Evolutionary conservation across 306 rosid genomes (phyloP), one percentile per base, ranked within the genome.

Genomic region (Quercus gilva): DNA sequence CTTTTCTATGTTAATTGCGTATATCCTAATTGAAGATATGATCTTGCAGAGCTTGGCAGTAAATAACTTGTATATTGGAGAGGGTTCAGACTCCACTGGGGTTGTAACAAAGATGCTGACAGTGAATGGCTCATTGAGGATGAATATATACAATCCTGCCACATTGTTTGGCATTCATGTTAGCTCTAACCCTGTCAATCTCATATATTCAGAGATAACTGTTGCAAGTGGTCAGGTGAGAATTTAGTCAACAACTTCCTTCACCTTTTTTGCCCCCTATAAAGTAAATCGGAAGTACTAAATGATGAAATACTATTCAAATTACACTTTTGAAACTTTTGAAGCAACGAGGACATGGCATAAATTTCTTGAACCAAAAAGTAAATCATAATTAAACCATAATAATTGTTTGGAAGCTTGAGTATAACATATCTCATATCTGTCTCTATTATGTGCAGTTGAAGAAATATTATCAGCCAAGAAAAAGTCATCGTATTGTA

Each of bases 111-210:
- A 86, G 89, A 68, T 95, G 90, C 67, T 90, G 80, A 93, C 99
- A 56, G 80, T 95, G 65, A 95, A 95, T 79, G 91, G 92, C 18
- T 79, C 99, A 23, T 28, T 93, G 55, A 86, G 75, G 79, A 84
- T 95, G 79, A 90, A 58, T 69, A 88, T 95, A 5, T 92, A 88
- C 82, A 95, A 95, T 77, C 95, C 99, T 67, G 96, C 99, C 65
- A 86, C 98, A 7, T 83, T 91, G 68, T 95, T 93, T 78, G 99
- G 99, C 35, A 95, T 95, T 33, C 98, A 95, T 72, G 96, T 95
- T 0, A 91, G 85, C 90, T 91, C 96, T 71, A 57, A 91, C 5
- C 88, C 94, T 53, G 77, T 91, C 85, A 85, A 79, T 82, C 97
- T 95, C 61, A 71, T 89, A 59, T 95, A 87, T 79, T 89, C 91